Base-by-base conservation (phyloP, 192 early-diverging fungal species). In the Backusella psychrophila region DNA sequence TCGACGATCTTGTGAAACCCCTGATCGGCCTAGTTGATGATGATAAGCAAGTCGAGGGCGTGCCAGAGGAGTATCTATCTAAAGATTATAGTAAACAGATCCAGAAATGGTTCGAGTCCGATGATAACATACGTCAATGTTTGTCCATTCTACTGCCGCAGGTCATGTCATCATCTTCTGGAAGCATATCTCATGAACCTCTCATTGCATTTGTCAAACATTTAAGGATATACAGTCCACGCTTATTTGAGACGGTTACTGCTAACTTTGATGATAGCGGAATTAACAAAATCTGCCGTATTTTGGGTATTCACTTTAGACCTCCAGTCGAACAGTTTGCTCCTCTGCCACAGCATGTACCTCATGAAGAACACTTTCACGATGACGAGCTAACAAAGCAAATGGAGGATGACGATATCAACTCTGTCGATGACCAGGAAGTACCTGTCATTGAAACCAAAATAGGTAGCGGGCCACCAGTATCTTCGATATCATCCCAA, bases 81-180 rank as follows among this genome's bases (percentile, higher is more conserved):
- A n/a, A 69, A 23, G 39, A 44, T 1, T 15, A 38, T 17, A 12
- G 4, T 14, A 36, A 41, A 39, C 26, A 11, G 23, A 38, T 36
- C 11, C 21, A 23, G 36, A 3, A 31, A 34, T 83, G 82, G 82
- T 83, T 83, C 68, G 78, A 83, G 49, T 74, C 79, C 19, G 78
- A 80, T 49, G 33, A 41, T 21, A 77, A 83, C n/a, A 49, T 83
- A 19, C 71, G 76, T 6, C 70, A 75, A n/a, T 83, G 76, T 59
- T 42, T 83, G 3, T 35, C 53, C 1, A 67, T 71, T 6, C 63
- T 83, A 3, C 41, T 83, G 23, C 82, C 82, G 11, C 49, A 78
- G 3, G 23, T 80, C 1, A 70, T 41, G 3, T 67, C 66, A 2
- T 75, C 79, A 15, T 41, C 75, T 15, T 56, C 75, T 19, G 72